Evolutionary conservation across 2,329 filamentous ascomycete genomes (phyloP).

Genomic region (Ophiostoma perfectum): DNA sequence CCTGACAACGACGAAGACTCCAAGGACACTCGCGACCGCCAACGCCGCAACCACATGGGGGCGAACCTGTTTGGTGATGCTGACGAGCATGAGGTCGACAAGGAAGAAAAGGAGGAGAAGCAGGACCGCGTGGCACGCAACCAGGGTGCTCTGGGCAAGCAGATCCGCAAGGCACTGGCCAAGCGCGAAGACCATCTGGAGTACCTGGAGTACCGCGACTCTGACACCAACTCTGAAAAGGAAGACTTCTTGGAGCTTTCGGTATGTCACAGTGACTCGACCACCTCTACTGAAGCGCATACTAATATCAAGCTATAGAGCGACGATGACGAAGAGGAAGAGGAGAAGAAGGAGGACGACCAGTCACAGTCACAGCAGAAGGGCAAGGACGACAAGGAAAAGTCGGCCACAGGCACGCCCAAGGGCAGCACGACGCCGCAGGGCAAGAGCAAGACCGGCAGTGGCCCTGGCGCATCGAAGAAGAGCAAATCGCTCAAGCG

Average conservation of each 20-base stretch:
- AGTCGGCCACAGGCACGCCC: constrained; percentile 51
- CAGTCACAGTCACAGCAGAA: constrained; percentile 48
- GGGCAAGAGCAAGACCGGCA: constrained; percentile 42
- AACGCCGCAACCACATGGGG: constrained; percentile 75
- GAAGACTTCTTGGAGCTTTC: constrained; percentile 33
- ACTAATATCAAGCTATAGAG: constrained; percentile 35
- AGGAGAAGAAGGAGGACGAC: constrained; percentile 43
- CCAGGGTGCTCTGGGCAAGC: constrained; percentile 69
- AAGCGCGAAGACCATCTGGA: constrained; percentile 82
- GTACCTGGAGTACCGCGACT: constrained; percentile 82
- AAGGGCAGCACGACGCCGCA: constrained; percentile 61
- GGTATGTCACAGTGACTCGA: constrained; percentile 28
- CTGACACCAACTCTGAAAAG: constrained; percentile 58
- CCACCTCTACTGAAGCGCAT: background rate
- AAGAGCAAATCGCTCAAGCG: constrained; percentile 68
- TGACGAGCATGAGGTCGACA: constrained; percentile 66
- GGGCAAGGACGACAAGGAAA: constrained; percentile 45
- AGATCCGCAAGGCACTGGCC: constrained; percentile 71
- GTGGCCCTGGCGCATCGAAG: constrained; percentile 37
- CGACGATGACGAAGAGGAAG: constrained; percentile 35
- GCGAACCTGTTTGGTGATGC: constrained; percentile 75
- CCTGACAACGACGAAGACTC: constrained; percentile 74
- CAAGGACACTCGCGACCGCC: constrained; percentile 64
- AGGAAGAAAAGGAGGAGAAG: constrained; percentile 64
- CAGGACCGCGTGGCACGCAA: constrained; percentile 61